These are phyloP conservation scores for Solidago caesia DNA, from an alignment of 129 eudicot species.

Conservation along the genomic window DNA sequence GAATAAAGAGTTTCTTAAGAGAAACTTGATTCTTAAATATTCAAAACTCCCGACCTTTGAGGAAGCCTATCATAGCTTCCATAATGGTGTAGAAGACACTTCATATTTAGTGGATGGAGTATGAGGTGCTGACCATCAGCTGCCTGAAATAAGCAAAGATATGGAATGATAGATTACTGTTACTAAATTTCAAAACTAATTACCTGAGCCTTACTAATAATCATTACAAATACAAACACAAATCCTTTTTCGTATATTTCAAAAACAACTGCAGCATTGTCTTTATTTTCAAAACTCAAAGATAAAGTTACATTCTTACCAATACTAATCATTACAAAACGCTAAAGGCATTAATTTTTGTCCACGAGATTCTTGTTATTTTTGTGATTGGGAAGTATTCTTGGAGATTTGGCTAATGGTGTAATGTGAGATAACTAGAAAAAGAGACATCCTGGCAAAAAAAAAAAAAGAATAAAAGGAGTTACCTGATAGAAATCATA, in stretches of 20 bases:
- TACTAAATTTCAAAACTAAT: background rate
- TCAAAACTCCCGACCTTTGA: constrained; percentile 47
- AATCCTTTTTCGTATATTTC: background rate
- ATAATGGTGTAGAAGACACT: constrained; percentile 88
- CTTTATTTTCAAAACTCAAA: background rate
- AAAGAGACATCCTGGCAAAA: background rate
- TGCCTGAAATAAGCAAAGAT: constrained; percentile 50
- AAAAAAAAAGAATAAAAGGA: background rate
- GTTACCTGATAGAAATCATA: constrained; percentile 90
- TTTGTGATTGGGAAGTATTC: background rate
- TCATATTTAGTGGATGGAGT: constrained; percentile 85
- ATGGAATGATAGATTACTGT: constrained; percentile 1
- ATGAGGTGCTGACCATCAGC: constrained; percentile 91
- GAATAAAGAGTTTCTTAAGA: background rate
- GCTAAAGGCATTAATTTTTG: background rate
- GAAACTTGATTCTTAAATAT: background rate
- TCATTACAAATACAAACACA: background rate
- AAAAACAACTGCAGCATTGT: constrained; percentile 3
- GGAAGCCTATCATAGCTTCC: constrained; percentile 85
- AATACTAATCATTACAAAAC: background rate
- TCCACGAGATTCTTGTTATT: background rate
- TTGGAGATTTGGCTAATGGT: background rate
- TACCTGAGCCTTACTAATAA: background rate
- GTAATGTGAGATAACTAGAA: background rate
- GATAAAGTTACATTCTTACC: background rate